Conservation (phyloP, 306 rosid genomes). For the Betula pendula region DNA sequence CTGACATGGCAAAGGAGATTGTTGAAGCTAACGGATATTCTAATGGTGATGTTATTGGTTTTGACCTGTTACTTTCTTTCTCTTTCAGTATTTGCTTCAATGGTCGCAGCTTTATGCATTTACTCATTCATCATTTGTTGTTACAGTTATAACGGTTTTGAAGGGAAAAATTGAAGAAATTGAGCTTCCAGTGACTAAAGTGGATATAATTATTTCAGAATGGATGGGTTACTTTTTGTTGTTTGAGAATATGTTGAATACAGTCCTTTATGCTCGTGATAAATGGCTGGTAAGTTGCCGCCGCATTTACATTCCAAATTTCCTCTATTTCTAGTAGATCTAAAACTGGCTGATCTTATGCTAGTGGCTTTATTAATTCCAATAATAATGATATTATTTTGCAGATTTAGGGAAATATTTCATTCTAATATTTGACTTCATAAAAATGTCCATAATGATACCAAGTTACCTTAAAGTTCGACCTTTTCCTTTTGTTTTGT, state of each 20-base stretch:
- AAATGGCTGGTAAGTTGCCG: conserved; percentile 89
- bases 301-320: not conserved
- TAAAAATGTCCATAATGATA: not conserved
- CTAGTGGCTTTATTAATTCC: not conserved
- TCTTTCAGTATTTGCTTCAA: not conserved
- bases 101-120: conserved; percentile 16
- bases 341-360: not conserved
- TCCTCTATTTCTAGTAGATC: not conserved
- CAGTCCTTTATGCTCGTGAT: conserved; percentile 95
- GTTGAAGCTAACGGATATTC: conserved; percentile 83
- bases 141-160: conserved; percentile 84
- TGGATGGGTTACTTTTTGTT: conserved; percentile 99
- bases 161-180: conserved; percentile 96
- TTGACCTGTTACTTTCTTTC: not conserved
- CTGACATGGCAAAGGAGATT: conserved; percentile 93
- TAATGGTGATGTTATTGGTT: conserved; percentile 50
- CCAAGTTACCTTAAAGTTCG: not conserved
- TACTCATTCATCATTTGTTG: conserved; percentile 14
- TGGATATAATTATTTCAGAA: conserved; percentile 93
- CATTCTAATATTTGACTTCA: not conserved
- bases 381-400: not conserved
- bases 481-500: not conserved
- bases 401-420: not conserved
- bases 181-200: conserved; percentile 88
- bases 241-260: conserved; percentile 96